Percentiles rank a stretch among this genome's conserved stretches.
phyloP scores from a whole-genome alignment of 139 green algal genomes.

The Tetraselmis chui region DNA sequence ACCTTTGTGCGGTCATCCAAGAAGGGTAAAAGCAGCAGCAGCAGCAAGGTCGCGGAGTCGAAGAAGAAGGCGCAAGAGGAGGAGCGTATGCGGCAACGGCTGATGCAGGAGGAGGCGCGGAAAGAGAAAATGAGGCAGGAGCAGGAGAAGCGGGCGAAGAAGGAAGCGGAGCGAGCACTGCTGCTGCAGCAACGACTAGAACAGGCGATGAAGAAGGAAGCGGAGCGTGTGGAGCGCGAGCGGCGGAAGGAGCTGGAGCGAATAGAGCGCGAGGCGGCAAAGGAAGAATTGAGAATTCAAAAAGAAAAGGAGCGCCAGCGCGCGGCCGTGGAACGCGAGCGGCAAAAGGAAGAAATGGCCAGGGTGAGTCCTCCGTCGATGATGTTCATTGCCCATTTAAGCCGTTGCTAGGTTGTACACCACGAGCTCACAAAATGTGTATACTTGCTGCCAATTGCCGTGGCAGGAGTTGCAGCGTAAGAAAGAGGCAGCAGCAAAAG shows the following conservation, averaged over 20 bases:
- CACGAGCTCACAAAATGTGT: too few species aligned
- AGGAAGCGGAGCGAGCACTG: conserved; percentile 9
- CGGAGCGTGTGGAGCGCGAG: conserved; percentile 25
- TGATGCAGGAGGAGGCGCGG: background rate
- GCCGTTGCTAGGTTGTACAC: too few species aligned
- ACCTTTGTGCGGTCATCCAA: background rate
- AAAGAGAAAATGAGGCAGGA: background rate
- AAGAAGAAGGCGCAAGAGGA: background rate
- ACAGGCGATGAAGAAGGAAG: conserved; percentile 28
- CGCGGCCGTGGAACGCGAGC: conserved; percentile 15
- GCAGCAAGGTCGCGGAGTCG: background rate
- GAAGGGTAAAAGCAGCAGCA: background rate
- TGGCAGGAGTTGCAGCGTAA: background rate
- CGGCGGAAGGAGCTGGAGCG: conserved; percentile 24
- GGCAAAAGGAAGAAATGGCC: background rate
- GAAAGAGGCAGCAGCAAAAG: background rate
- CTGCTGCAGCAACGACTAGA: conserved; percentile 33
- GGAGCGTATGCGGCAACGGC: background rate
- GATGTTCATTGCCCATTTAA: too few species aligned
- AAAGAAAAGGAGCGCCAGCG: background rate
- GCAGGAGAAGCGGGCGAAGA: conserved; percentile 2
- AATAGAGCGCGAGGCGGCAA: background rate
- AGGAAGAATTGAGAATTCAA: conserved; percentile 1
- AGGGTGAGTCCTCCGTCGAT: background rate
- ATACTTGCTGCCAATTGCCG: too few species aligned